A percentile compares a stretch with the other conserved stretches of the same genome.
These are phyloP conservation scores for Chrysanthemum seticuspe DNA, from an alignment of 129 eudicot species.

Conservation along the genomic window DNA sequence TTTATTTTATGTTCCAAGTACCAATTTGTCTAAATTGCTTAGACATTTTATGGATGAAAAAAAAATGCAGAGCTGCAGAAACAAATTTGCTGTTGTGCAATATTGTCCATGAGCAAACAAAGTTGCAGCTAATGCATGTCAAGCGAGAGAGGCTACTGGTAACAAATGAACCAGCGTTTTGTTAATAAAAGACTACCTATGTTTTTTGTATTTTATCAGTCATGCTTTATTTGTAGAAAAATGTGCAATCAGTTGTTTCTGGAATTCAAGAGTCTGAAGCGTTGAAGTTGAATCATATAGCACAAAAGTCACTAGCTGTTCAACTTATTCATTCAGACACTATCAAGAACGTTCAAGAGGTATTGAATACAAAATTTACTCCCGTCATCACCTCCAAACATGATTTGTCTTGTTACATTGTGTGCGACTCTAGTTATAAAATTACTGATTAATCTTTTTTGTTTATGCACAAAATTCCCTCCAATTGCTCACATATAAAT, in stretches of 20 bases:
- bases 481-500: no score
- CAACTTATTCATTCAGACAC: slow-evolving; percentile 28
- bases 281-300: slow-evolving; percentile 33
- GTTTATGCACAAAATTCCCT: no score
- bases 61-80: slow-evolving; percentile 52
- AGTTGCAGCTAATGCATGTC: slow-evolving; percentile 55
- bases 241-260: slow-evolving; percentile 41
- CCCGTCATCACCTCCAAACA: no score
- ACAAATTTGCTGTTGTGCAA: slow-evolving; percentile 47
- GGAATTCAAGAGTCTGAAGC: slow-evolving; percentile 58
- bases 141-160: slow-evolving; percentile 64
- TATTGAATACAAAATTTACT: slow-evolving; percentile 19
- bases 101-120: slow-evolving; percentile 56
- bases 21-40: background rate
- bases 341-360: slow-evolving; percentile 44
- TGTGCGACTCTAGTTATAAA: no score
- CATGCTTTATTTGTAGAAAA: slow-evolving; percentile 52
- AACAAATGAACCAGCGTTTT: slow-evolving; percentile 21
- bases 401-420: no score
- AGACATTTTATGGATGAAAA: slow-evolving; percentile 12
- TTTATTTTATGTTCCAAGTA: background rate
- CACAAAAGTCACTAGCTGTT: slow-evolving; percentile 19
- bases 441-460: no score
- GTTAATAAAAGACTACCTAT: background rate
- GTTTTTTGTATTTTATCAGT: slow-evolving; percentile 7